Conservation (phyloP, 2,329 filamentous ascomycete species). For the Bipolaris oryzae region DNA sequence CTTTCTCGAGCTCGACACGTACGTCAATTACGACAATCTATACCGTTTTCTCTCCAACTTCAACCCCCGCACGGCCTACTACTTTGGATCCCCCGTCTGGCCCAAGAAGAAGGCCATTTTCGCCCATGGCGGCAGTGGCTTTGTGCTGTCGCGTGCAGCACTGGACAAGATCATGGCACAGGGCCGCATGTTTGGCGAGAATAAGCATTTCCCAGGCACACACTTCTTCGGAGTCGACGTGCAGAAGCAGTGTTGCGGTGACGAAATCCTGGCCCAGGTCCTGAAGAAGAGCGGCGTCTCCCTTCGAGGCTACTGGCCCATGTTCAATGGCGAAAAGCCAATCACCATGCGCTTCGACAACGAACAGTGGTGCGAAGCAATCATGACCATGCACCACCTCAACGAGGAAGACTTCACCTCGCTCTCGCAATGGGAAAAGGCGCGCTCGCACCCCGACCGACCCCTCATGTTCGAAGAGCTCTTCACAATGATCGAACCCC, state of each 20-base stretch:
- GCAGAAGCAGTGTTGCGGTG: slow-evolving; percentile 46
- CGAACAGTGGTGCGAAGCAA: slow-evolving; percentile 53
- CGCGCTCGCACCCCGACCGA: slow-evolving; percentile 27
- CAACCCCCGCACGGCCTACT: slow-evolving; percentile 45
- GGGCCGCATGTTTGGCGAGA: slow-evolving; percentile 45
- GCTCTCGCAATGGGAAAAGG: slow-evolving; percentile 37
- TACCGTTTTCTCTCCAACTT: slow-evolving; percentile 49
- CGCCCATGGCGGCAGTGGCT: slow-evolving; percentile 53
- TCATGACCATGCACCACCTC: slow-evolving; percentile 49
- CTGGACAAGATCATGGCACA: slow-evolving; percentile 54
- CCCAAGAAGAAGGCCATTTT: slow-evolving; percentile 45
- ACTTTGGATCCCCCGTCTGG: slow-evolving; percentile 50
- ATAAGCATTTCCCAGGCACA: slow-evolving; percentile 40
- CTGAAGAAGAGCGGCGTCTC: slow-evolving; percentile 45
- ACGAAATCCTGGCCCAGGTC: slow-evolving; percentile 47
- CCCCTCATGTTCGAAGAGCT: slow-evolving; percentile 45
- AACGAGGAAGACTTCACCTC: slow-evolving; percentile 36
- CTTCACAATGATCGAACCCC: slow-evolving; percentile 38
- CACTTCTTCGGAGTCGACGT: slow-evolving; percentile 47
- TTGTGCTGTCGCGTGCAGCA: slow-evolving; percentile 54
- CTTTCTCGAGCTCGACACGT: slow-evolving; percentile 48
- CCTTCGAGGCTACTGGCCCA: slow-evolving; percentile 51
- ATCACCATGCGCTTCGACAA: slow-evolving; percentile 46
- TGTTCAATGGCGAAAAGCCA: slow-evolving; percentile 54
- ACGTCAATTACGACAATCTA: slow-evolving; percentile 49